phyloP scores from a whole-genome alignment of 2,329 filamentous ascomycete genomes.

The Cladosporium sp. region DNA sequence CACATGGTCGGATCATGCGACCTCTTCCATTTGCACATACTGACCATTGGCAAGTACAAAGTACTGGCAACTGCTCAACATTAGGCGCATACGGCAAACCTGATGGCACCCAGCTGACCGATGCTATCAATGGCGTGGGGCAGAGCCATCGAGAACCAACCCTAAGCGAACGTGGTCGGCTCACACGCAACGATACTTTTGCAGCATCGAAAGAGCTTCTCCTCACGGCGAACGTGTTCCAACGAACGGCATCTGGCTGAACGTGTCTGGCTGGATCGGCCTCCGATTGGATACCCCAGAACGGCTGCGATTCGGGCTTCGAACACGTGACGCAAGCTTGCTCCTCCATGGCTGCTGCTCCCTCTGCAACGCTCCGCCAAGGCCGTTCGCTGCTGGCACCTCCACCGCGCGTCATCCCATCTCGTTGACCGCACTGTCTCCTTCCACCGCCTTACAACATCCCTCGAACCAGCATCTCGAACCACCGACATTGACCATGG shows the following conservation, averaged over 20 bases:
- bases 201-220: not conserved
- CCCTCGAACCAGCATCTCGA: not conserved
- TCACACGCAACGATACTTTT: not conserved
- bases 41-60: not conserved
- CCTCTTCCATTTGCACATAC: not conserved
- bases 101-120: no score
- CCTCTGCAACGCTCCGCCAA: constrained; percentile 5
- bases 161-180: constrained; percentile 4
- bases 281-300: constrained; percentile 10
- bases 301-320: not conserved
- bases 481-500: constrained; percentile 5
- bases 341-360: not conserved
- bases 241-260: constrained; percentile 7
- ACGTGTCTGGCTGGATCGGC: constrained; percentile 1
- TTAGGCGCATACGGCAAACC: no score
- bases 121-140: no score
- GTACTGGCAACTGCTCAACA: no score
- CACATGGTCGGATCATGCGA: not conserved
- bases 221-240: not conserved
- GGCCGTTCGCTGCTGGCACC: constrained; percentile 10
- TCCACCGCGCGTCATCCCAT: constrained; percentile 10
- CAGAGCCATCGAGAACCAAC: not conserved
- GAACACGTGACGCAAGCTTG: constrained; percentile 6
- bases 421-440: constrained; percentile 12
- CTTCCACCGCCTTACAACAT: constrained; percentile 15